Evolutionary conservation across 257 asterid species (phyloP), one percentile per base, ranked within the genome.

Genomic region (Ilex aquifolium): DNA sequence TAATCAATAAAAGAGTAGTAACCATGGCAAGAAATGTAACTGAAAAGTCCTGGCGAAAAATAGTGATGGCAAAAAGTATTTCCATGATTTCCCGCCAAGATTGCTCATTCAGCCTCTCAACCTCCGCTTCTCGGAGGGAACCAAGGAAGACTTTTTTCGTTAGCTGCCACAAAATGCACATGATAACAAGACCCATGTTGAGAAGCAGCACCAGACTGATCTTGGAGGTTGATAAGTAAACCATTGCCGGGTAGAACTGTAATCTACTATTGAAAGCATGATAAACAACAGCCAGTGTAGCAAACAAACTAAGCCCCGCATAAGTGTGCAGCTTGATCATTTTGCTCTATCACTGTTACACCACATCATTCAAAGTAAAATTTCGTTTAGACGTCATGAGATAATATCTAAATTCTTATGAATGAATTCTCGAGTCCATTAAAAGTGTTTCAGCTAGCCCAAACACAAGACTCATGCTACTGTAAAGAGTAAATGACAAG

Each of bases 61-160:
- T 92, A 61, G 99, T 89, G 67, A 92, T 85, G 17, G 99, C 96
- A 69, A 92, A 92, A 54, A 89, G 87, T 72, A 92, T 92, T 67
- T 92, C 99, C 99, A 92, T 89, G 27, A 89, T 84, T 79, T 92
- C 99, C 65, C 98, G 79, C 98, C 97, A 85, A 12, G 96, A 83
- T 76, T 89, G 99, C 80, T 92, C 99, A 7, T 92, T 92, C 71
- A 92, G 83, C 87, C 99, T 85, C 76, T 92, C 99, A n/a, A 89
- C 82, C 82, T 92, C 99, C 2, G 99, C 99, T 83, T 92, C 99
- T 16, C 99, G 84, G 8, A 92, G 95, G 5, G 88, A 69, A 42
- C 99, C 99, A 36, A 92, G 96, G 77, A 92, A 92, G 61, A 89
- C 66, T 71, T 83, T 92, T 86, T 89, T 92, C 61, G 96, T 87